These are phyloP conservation scores for Agapanthus africanus DNA, from an alignment of 106 monocot species.

Conservation along the genomic window DNA sequence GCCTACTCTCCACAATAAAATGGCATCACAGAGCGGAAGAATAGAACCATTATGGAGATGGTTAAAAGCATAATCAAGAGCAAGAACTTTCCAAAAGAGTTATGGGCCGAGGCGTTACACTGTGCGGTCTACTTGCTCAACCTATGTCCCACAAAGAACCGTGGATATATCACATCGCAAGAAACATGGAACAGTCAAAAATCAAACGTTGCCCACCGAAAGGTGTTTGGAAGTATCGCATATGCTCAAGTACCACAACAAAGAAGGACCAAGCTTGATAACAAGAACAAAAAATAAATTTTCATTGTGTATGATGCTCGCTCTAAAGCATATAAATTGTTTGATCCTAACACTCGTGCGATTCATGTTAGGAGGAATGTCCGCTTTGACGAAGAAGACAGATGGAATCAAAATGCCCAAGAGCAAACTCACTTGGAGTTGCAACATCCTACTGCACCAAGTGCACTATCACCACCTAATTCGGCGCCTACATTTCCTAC, in stretches of 20 bases:
- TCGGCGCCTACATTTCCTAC: too few relatives aligned
- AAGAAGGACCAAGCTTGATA: constrained; percentile 5
- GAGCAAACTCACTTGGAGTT: not conserved
- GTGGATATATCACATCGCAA: not conserved
- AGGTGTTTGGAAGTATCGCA: not conserved
- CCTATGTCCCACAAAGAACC: not conserved
- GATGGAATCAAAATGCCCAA: not conserved
- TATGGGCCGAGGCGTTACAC: not conserved
- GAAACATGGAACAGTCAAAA: constrained; percentile 1
- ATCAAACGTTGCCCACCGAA: not conserved
- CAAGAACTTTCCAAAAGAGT: not conserved
- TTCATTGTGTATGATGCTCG: not conserved
- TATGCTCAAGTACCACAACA: constrained; percentile 7
- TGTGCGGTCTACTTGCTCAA: not conserved
- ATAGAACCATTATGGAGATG: not conserved
- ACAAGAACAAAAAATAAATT: not conserved
- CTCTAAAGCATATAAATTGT: not conserved
- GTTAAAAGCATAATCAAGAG: not conserved
- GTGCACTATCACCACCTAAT: not conserved
- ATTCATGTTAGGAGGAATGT: too few relatives aligned
- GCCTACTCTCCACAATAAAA: constrained; percentile 1
- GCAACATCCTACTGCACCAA: not conserved
- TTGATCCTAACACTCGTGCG: too few relatives aligned
- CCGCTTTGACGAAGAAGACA: not conserved
- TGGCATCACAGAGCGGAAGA: not conserved